Evolutionary conservation across 2,329 filamentous ascomycete species (phyloP).

Genomic region (Colletotrichum sp.): DNA sequence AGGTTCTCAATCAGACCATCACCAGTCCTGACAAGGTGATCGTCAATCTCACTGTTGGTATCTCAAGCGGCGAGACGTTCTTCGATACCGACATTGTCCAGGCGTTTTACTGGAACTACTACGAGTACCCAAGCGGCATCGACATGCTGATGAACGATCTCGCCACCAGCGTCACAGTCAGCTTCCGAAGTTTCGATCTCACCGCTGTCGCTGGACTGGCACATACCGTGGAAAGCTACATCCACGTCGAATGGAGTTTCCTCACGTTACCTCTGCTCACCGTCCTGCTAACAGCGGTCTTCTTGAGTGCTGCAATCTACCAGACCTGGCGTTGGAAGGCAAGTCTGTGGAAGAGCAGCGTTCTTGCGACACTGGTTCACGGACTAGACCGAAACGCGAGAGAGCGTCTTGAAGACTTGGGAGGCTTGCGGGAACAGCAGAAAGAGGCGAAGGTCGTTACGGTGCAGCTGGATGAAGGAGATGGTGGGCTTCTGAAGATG

Average conservation of each 20-base stretch:
- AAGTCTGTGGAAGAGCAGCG: slow-evolving; percentile 39
- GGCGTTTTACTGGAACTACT: slow-evolving; percentile 45
- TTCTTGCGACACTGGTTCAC: slow-evolving; percentile 37
- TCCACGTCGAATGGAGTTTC: slow-evolving; percentile 40
- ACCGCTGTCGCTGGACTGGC: slow-evolving; percentile 32
- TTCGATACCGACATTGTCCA: slow-evolving; percentile 41
- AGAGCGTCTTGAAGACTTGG: slow-evolving; percentile 24
- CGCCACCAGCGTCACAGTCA: slow-evolving; percentile 37
- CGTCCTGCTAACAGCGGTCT: slow-evolving; percentile 31
- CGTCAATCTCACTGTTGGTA: slow-evolving; percentile 36
- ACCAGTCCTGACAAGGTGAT: slow-evolving; percentile 27
- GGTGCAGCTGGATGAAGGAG: slow-evolving; percentile 29
- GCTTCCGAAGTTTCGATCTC: slow-evolving; percentile 33
- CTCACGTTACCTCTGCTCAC: slow-evolving; percentile 34
- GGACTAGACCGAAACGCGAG: slow-evolving; percentile 34
- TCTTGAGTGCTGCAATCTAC: slow-evolving; percentile 31
- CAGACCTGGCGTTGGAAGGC: slow-evolving; percentile 28
- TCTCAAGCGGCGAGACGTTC: slow-evolving; percentile 34
- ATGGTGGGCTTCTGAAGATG: slow-evolving; percentile 17
- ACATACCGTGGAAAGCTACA: slow-evolving; percentile 32
- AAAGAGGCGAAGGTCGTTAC: slow-evolving; percentile 27
- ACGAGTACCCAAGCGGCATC: slow-evolving; percentile 36
- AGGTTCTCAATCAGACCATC: slow-evolving; percentile 30
- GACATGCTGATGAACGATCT: slow-evolving; percentile 38
- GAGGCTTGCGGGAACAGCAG: slow-evolving; percentile 27